Base-by-base conservation (phyloP, 129 eudicot species). In the Pseudognaphalium luteoalbum region DNA sequence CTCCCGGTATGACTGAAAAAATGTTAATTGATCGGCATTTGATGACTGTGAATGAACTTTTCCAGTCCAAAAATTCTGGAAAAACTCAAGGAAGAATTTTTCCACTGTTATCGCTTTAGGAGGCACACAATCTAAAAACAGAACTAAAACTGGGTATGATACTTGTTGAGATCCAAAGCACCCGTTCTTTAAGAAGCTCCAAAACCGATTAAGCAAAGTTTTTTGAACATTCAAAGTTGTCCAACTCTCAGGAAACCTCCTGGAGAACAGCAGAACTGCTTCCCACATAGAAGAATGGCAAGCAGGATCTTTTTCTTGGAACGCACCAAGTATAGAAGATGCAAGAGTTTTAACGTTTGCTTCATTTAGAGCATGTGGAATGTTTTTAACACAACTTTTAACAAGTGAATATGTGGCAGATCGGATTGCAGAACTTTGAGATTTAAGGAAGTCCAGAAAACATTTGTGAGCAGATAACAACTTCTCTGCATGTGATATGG, bases 211-310 rank as follows among this genome's bases (percentile, higher is more conserved):
- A 17, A 85, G 68, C 65, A 91, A 12, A 16, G 39, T 86, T 85
- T 87, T 91, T 28, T 89, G 88, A 79, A 87, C 80, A 82, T 83
- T 94, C 78, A 83, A 62, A 56, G 72, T 68, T 17, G 62, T 80
- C 99, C 99, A 94, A 81, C 96, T 84, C 61, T 82, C 78, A 2
- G 99, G 96, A 81, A 86, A 94, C 66, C 74, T 83, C 72, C 76
- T 78, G 16, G 81, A 84, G 61, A 91, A 91, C 42, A 83, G 81
- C 64, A 94, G 72, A 9, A 94, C 68, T 32, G 87, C 85, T 35
- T 94, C 96, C 99, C 99, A 94, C 96, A 94, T 87, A 28, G 97
- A 78, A 67, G 96, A 66, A 86, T 94, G 99, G 71, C 99, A 94
- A 54, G 86, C 75, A 76, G 94, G 92, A 66, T 86, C 87, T 70